A percentile compares a stretch with the other conserved stretches of the same genome.
Conservation (phyloP, 2,329 filamentous ascomycete species). For the Arthrobotrys musiformis region DNA sequence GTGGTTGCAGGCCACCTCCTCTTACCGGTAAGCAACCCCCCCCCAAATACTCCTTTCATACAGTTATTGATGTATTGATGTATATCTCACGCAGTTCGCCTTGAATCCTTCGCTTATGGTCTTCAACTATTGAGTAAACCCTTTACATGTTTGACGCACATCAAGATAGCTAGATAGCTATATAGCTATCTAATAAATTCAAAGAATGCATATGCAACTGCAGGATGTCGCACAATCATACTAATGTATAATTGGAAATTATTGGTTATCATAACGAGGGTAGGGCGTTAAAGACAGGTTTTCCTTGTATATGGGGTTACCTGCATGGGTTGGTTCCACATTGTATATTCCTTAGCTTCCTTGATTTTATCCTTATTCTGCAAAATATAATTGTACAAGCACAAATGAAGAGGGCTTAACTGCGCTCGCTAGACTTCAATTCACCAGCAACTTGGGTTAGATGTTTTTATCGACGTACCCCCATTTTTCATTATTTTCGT, state of each 20-base stretch:
- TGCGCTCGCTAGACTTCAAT: too few species aligned
- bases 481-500: too few species aligned
- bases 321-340: background rate
- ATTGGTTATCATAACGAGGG: background rate
- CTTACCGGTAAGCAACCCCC: slow-evolving; percentile 65
- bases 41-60: background rate
- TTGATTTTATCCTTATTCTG: background rate
- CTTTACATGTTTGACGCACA: too few species aligned
- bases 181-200: background rate
- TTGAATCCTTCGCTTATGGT: background rate
- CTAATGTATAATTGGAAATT: background rate
- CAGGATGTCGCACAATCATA: background rate
- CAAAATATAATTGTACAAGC: background rate
- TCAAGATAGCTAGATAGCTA: background rate
- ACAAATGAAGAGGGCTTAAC: background rate
- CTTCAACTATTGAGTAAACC: background rate
- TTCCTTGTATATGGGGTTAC: background rate
- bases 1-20: slow-evolving; percentile 69
- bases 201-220: background rate
- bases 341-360: background rate
- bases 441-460: too few species aligned
- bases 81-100: slow-evolving; percentile 62
- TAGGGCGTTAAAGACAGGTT: background rate
- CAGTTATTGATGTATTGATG: too few species aligned
- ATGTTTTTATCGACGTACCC: too few species aligned